Percentiles rank a stretch among this genome's conserved stretches.
phyloP scores from a whole-genome alignment of 345 rosid species.

The Bretschneidera sinensis region DNA sequence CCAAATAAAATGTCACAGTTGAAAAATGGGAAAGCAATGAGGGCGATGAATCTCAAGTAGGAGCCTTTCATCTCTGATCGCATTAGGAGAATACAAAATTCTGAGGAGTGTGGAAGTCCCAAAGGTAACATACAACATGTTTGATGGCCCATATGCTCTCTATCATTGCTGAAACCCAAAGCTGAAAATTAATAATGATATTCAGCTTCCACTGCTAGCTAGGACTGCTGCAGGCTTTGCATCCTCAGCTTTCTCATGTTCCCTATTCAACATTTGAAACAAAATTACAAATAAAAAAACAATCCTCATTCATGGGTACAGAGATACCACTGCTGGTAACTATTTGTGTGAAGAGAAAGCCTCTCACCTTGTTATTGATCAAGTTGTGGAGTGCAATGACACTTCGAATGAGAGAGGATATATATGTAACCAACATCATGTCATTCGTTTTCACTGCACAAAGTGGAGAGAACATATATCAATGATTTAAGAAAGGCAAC shows the following conservation, averaged over 20 bases:
- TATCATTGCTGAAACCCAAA: not conserved
- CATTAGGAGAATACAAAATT: not conserved
- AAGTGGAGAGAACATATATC: constrained; percentile 19
- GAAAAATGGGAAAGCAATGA: no score
- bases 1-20: not conserved
- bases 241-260: constrained; percentile 86
- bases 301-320: not conserved
- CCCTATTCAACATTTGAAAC: constrained; percentile 79
- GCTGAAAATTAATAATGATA: not conserved
- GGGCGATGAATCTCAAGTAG: not conserved
- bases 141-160: not conserved
- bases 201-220: constrained; percentile 34
- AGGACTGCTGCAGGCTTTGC: constrained; percentile 56
- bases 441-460: constrained; percentile 33
- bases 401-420: constrained; percentile 29
- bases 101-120: not conserved
- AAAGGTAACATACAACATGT: not conserved
- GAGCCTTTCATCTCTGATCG: not conserved
- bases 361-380: constrained; percentile 85
- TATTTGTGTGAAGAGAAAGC: not conserved
- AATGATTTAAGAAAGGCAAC: constrained; percentile 14
- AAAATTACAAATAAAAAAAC: not conserved
- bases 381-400: constrained; percentile 84
- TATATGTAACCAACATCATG: constrained; percentile 33
- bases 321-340: not conserved